phyloP scores from a whole-genome alignment of 441 rosid species.

The Flueggea neowawraea region DNA sequence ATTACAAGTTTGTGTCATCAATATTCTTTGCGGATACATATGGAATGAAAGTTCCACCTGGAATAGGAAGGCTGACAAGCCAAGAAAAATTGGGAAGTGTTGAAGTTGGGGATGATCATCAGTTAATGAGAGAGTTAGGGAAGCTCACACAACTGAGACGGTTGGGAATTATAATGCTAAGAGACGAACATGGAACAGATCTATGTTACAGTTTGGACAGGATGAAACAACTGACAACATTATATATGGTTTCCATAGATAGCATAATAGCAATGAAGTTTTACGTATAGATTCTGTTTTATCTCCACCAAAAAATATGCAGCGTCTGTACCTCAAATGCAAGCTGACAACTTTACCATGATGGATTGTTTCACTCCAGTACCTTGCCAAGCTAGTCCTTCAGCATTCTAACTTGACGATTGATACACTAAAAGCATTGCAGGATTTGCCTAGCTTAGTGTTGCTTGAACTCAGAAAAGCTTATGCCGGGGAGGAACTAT shows the following conservation, averaged over 20 bases:
- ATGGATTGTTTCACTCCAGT: constrained; percentile 9
- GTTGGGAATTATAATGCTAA: constrained; percentile 24
- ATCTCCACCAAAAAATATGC: constrained; percentile 8
- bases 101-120: constrained; percentile 18
- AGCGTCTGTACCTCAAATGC: background rate
- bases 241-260: background rate
- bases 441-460: constrained; percentile 24
- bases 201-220: constrained; percentile 25
- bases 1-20: background rate
- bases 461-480: constrained; percentile 30
- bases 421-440: constrained; percentile 25
- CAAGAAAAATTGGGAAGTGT: constrained; percentile 22
- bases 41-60: constrained; percentile 7
- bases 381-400: constrained; percentile 8
- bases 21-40: background rate
- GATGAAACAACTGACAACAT: constrained; percentile 19
- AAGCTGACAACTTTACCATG: background rate
- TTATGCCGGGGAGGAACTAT: constrained; percentile 18
- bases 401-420: constrained; percentile 13
- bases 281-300: constrained; percentile 7
- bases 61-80: constrained; percentile 22
- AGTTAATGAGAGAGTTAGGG: constrained; percentile 22
- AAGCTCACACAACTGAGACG: constrained; percentile 26
- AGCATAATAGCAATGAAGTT: background rate
- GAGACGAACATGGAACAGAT: constrained; percentile 18